phyloP scores from a whole-genome alignment of 176 grass and related monocot species.

The Urochloa ruziziensis region DNA sequence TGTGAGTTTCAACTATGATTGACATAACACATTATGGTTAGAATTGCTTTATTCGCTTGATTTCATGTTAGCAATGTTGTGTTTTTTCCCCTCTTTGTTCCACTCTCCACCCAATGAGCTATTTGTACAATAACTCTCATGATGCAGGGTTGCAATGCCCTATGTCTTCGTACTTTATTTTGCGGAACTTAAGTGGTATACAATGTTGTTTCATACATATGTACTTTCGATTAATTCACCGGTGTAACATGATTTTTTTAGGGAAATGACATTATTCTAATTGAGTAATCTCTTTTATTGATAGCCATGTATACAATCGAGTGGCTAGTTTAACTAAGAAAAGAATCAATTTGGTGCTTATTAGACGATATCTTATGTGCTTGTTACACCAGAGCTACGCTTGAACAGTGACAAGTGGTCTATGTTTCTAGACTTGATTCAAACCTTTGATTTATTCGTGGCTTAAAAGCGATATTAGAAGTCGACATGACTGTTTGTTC shows the following conservation, averaged over 20 bases:
- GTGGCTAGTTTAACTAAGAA: background rate
- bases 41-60: too few relatives aligned
- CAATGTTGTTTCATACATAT: too few relatives aligned
- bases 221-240: too few relatives aligned
- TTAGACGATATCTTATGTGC: background rate
- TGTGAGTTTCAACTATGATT: too few relatives aligned
- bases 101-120: too few relatives aligned
- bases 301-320: background rate
- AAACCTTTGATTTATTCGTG: background rate
- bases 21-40: too few relatives aligned
- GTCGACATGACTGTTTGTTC: background rate
- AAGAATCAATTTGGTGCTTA: background rate
- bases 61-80: too few relatives aligned
- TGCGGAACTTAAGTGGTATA: too few relatives aligned
- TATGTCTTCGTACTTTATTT: too few relatives aligned
- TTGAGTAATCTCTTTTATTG: rapidly evolving
- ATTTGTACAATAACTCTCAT: too few relatives aligned
- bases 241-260: background rate
- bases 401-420: background rate
- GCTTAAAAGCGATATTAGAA: background rate
- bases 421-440: background rate
- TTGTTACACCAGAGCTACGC: background rate
- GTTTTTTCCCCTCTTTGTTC: too few relatives aligned
- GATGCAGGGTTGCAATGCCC: too few relatives aligned
- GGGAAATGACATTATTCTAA: background rate